Evolutionary conservation across 306 rosid genomes (phyloP).

Genomic region (Inga leiocalycina): DNA sequence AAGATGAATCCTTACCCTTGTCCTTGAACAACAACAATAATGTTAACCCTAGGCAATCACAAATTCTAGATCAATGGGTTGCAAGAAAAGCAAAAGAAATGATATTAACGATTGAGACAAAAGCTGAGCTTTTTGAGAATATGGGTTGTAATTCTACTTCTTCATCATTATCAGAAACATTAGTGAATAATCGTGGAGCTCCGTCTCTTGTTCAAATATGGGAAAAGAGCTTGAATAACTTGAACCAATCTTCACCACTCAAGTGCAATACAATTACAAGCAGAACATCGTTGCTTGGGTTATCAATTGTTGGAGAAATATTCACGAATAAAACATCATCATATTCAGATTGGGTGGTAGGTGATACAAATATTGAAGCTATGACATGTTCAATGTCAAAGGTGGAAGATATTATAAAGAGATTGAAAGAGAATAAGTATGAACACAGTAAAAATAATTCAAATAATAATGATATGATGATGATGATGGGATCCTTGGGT

Average conservation of each 20-base stretch:
- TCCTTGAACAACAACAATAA: not conserved
- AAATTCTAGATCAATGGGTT: slow-evolving; percentile 33
- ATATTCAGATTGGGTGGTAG: not conserved
- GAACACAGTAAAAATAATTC: not conserved
- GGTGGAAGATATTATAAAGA: slow-evolving; percentile 73
- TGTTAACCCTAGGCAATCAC: not conserved
- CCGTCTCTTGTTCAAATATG: slow-evolving; percentile 88
- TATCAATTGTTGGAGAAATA: not conserved
- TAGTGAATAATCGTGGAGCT: slow-evolving; percentile 51
- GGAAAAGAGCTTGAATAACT: slow-evolving; percentile 71
- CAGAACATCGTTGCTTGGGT: not conserved
- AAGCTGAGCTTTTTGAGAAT: slow-evolving; percentile 33
- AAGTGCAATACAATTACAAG: not conserved
- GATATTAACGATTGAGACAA: slow-evolving; percentile 43
- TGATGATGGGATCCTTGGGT: not conserved
- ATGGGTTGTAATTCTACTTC: not conserved
- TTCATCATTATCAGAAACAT: slow-evolving; percentile 7
- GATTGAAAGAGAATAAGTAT: slow-evolving; percentile 26
- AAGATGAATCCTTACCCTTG: not conserved
- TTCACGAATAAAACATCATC: not conserved
- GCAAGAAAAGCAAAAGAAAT: slow-evolving; percentile 39
- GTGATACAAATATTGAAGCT: not conserved
- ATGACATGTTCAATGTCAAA: not conserved
- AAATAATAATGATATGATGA: not conserved
- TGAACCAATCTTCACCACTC: not conserved